Evolutionary conservation across 805 yeast genomes (phyloP), one percentile per base, ranked within the genome.

Genomic region (Ogataea polymorpha): DNA sequence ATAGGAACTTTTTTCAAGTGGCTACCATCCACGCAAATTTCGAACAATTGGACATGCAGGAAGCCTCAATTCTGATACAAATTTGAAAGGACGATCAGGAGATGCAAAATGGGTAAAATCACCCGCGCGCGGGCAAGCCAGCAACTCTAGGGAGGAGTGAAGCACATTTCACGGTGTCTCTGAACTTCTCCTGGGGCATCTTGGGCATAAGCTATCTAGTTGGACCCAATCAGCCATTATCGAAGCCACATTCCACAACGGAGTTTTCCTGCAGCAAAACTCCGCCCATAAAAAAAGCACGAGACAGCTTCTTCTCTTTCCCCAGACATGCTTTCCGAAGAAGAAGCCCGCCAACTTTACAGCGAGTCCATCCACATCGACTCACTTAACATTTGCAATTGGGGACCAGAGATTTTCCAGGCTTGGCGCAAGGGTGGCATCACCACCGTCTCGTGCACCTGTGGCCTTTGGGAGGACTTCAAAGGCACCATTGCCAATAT

Each of bases 351-450:
- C 42, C 35, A 37, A 34, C 32, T 49, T 9, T 49, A 45, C 37
- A 39, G 50, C 21, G 50, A 49, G 24, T 35, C 32, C 17, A 44
- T 49, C 36, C 53, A 49, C 30, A 38, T 49, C 30, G 53, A 49
- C 41, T 48, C 51, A 12, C 34, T 49, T 15, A 49, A 49, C 37
- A 47, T 49, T 23, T 41, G 49, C 23, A 49, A 49, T 34, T 47
- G 46, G 45, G 40, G 45, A 6, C 42, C 45, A 14, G 53, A 49
- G 12, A 32, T 49, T 11, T 49, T 49, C 34, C 27, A 44, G 14
- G 39, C 46, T 9, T 49, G 53, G 53, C 42, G 49, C 23, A 39
- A 42, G 29, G 53, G 53, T 15, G 51, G 51, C 17, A 49, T 49
- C 40, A 49, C 53, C 11, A 46, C 41, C 18, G 51, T 49, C 23